A percentile compares a stretch with the other conserved stretches of the same genome.
phyloP scores from a whole-genome alignment of 140 eudicot genomes.

The Cichorium intybus region DNA sequence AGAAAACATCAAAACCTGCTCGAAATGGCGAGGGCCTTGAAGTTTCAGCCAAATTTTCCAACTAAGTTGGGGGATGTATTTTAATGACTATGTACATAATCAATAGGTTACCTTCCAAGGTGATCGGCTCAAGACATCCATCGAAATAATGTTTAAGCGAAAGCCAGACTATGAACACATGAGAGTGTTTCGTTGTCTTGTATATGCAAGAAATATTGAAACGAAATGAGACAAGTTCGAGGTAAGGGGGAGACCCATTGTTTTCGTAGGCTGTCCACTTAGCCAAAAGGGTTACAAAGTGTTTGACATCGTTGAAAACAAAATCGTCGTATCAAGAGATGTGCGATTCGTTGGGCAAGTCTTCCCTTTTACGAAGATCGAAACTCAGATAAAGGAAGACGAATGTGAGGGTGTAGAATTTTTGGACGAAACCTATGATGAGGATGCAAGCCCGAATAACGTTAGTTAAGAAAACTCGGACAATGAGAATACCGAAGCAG shows the following conservation, averaged over 20 bases:
- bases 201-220: neutral
- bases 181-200: neutral
- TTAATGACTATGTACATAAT: too few species aligned
- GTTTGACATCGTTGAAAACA: too few species aligned
- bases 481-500: neutral
- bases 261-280: too few species aligned
- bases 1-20: neutral
- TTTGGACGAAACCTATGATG: neutral
- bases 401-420: neutral
- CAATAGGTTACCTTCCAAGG: too few species aligned
- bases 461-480: neutral
- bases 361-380: neutral
- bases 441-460: neutral
- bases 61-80: neutral
- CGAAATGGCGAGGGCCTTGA: conserved; percentile 1
- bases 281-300: too few species aligned
- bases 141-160: neutral
- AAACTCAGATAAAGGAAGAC: neutral
- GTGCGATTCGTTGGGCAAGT: too few species aligned
- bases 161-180: neutral
- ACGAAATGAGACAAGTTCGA: too few species aligned
- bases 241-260: too few species aligned
- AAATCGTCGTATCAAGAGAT: too few species aligned
- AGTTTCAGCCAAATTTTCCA: neutral
- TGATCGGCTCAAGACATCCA: neutral